Base-by-base conservation (phyloP, 2,329 filamentous ascomycete species). In the Aphanoascus verrucosus region DNA sequence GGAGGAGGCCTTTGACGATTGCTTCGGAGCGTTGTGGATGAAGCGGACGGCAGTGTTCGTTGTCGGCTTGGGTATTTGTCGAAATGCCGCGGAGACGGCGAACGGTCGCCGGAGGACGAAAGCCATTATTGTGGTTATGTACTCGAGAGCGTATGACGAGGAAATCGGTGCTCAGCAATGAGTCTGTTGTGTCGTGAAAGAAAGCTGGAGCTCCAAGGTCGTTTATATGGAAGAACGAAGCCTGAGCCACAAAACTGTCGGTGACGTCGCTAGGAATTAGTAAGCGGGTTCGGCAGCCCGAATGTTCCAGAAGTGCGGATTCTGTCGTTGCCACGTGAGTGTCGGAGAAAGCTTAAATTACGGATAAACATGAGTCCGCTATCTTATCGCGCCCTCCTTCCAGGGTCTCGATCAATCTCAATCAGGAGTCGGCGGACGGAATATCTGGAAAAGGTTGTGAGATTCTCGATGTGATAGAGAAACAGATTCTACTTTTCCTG, bases 91-190 rank as follows among this genome's bases (percentile, higher is more conserved):
- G 43, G 80, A 73, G 58, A 85, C 72, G 65, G 80, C 77, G 61
- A 85, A 83, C 15, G 83, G 82, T 60, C 80, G 78, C 65, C 80
- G 75, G 59, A 84, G 72, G 54, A 82, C 69, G 67, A 82, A 84
- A 55, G 82, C 78, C 83, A 85, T 86, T 59, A 54, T 58, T 64
- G 59, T 40, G 58, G n/a, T 19, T 35, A 32, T 12, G 15, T 14
- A 20, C 19, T 47, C 9, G 12, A 41, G 17, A 7, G 20, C n/a
- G 15, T n/a, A 31, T 17, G 6, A 37, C 6, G 31, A 37, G 40
- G 15, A 38, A n/a, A 35, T n/a, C 31, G 23, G 40, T 52, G 19
- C 11, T 43, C 12, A 34, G 14, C 8, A 17, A 19, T 20, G 11
- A n/a, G 9, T 8, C 14, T 5, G 8, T 32, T 9, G 17, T 42